Base-by-base conservation (phyloP, 495 filamentous ascomycete genomes). In the Diplogelasinospora grovesii region DNA sequence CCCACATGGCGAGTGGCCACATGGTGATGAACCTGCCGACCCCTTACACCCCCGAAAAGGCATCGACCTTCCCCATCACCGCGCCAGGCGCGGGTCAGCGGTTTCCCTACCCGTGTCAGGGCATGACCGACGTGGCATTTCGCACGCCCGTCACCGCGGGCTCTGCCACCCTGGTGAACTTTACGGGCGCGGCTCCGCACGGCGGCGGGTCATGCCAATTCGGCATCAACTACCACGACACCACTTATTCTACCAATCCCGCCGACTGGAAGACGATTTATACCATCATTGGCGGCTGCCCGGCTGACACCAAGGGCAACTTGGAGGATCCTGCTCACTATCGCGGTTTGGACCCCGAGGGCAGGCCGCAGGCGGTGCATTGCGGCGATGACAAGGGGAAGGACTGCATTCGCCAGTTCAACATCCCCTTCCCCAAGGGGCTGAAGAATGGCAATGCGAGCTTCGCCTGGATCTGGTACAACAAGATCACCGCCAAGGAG, bases 121-220 rank as follows among this genome's bases (percentile, higher is more conserved):
- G 41, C 6, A 4, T 44, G 8, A 44, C 32, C 4, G 33, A 28
- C 7, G 16, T 44, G 9, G 24, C 22, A 7, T 30, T 11, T 13
- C 41, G 41, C 16, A 44, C 41, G 4, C 32, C 32, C 3, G 63
- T 70, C 56, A 36, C 53, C 1, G 55, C 73, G 8, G 76, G 75
- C 1, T 56, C 56, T 11, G 46, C 56, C 0, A 66, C 75, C 29
- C 29, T 43, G 0, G 61, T 80, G 7, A 51, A 50, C 15, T 73
- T 78, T 54, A 55, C 55, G 0, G 72, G 72, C 1, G 48, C 53
- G 22, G 84, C 83, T 1, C 71, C 71, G 13, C 85, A 89, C 56
- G 77, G 73, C 33, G 84, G 85, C 28, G 85, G 85, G 2, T 85
- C 82, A 3, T 87, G 83, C 59, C 85, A 87, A 53, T 69, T 89